Evolutionary conservation across 805 yeast genomes (phyloP).

Genomic region (Candida insectorum): DNA sequence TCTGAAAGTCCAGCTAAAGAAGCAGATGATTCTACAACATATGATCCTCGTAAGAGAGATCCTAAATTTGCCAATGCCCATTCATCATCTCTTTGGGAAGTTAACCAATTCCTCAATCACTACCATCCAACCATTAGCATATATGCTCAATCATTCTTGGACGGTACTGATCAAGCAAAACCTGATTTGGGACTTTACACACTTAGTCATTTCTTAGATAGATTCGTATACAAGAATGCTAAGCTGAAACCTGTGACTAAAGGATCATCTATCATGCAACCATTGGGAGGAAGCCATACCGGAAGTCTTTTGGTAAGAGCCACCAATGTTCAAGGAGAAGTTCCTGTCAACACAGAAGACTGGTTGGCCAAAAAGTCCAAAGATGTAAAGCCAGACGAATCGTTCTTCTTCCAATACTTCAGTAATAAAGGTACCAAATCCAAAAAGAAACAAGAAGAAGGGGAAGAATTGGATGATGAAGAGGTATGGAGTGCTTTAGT

Average conservation of each 20-base stretch:
- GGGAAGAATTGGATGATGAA: constrained; percentile 36
- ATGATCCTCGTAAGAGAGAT: constrained; percentile 88
- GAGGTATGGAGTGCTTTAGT: constrained; percentile 82
- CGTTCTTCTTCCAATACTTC: constrained; percentile 85
- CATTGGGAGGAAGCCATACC: constrained; percentile 81
- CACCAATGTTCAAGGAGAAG: constrained; percentile 41
- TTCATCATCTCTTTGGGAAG: constrained; percentile 82
- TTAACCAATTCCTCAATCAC: constrained; percentile 67
- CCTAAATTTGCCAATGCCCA: constrained; percentile 90
- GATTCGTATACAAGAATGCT: constrained; percentile 92
- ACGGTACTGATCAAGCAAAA: constrained; percentile 51
- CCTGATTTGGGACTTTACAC: constrained; percentile 92
- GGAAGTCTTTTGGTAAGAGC: constrained; percentile 67
- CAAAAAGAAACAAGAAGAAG: constrained; percentile 25
- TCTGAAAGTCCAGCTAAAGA: constrained; percentile 16
- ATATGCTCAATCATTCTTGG: constrained; percentile 67
- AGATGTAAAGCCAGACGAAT: constrained; percentile 80
- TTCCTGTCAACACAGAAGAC: constrained; percentile 80
- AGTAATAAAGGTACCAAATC: constrained; percentile 48
- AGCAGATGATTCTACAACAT: constrained; percentile 28
- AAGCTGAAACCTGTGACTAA: constrained; percentile 70
- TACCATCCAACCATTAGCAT: constrained; percentile 89
- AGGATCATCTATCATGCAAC: constrained; percentile 97
- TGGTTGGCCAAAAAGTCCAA: constrained; percentile 68
- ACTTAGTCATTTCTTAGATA: constrained; percentile 85